These are phyloP conservation scores for Auricularia heimuer DNA, from an alignment of 768 basidiomycete species.

Conservation along the genomic window DNA sequence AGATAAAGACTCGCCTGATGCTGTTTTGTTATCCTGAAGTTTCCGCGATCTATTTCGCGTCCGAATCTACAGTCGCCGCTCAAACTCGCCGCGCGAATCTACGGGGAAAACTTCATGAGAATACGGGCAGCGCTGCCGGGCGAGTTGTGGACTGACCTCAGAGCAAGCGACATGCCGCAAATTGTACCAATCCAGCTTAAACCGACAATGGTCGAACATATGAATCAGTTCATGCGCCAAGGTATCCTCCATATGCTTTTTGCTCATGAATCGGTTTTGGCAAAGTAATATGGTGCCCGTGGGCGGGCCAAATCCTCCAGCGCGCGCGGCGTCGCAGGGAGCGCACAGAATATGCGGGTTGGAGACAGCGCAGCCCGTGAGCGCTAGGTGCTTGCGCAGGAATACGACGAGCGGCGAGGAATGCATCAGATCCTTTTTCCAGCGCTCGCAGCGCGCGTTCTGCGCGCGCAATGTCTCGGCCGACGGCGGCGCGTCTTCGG, in stretches of 20 bases:
- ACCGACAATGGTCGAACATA: conserved; percentile 91
- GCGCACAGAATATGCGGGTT: conserved; percentile 69
- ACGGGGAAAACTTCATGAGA: conserved; percentile 7
- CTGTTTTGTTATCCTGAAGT: conserved; percentile 79
- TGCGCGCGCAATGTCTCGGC: background rate
- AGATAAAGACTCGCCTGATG: conserved; percentile 59
- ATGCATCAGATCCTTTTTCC: background rate
- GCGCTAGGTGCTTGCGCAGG: conserved; percentile 83
- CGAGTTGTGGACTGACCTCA: conserved; percentile 52
- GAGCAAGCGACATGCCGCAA: conserved; percentile 92
- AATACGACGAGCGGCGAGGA: conserved; percentile 68
- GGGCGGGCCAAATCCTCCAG: conserved; percentile 77
- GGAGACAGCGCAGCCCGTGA: conserved; percentile 62
- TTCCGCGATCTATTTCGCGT: conserved; percentile 70
- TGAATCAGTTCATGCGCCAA: conserved; percentile 90
- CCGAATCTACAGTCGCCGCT: conserved; percentile 88
- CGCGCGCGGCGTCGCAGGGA: conserved; percentile 63
- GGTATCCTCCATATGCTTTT: conserved; percentile 87
- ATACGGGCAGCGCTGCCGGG: background rate
- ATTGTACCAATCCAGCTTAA: conserved; percentile 88
- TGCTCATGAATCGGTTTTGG: conserved; percentile 69
- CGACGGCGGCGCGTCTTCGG: background rate
- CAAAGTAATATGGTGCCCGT: conserved; percentile 77
- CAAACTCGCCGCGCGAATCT: conserved; percentile 93
- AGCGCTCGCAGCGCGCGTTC: background rate